Conservation (phyloP, 2,329 filamentous ascomycete species). For the Polychaeton citri region DNA sequence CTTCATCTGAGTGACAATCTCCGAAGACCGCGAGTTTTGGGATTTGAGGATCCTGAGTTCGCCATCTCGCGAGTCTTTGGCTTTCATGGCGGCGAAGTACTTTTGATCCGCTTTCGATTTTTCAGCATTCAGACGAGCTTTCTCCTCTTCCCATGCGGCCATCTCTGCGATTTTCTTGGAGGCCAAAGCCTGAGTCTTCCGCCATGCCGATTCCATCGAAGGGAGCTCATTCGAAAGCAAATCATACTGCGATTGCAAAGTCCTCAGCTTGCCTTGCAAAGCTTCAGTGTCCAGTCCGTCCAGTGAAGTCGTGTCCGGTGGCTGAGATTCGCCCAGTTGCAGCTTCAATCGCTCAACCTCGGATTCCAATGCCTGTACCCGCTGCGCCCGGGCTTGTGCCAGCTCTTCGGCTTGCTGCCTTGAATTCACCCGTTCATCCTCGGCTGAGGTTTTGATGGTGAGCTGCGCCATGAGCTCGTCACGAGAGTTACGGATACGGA, state of each 20-base stretch:
- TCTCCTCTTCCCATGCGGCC: slow-evolving; percentile 60
- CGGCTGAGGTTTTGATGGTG: slow-evolving; percentile 61
- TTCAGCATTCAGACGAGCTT: slow-evolving; percentile 62
- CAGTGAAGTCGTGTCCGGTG: slow-evolving; percentile 12
- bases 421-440: slow-evolving; percentile 62
- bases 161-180: slow-evolving; percentile 78
- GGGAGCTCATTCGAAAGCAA: slow-evolving; percentile 79
- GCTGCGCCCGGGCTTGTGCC: slow-evolving; percentile 61
- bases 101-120: slow-evolving; percentile 97
- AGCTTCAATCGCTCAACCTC: slow-evolving; percentile 61
- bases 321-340: slow-evolving; percentile 35
- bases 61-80: slow-evolving; percentile 70
- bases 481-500: slow-evolving; percentile 67
- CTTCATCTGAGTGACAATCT: slow-evolving; percentile 87
- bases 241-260: slow-evolving; percentile 65
- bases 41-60: slow-evolving; percentile 68
- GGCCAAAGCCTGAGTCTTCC: slow-evolving; percentile 71
- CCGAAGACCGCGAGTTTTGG: slow-evolving; percentile 80
- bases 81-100: slow-evolving; percentile 91
- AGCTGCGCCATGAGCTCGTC: slow-evolving; percentile 80
- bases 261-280: slow-evolving; percentile 58
- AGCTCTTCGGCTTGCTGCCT: slow-evolving; percentile 67
- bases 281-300: slow-evolving; percentile 52
- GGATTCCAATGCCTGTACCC: slow-evolving; percentile 69
- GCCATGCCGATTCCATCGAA: slow-evolving; percentile 82